Evolutionary conservation across 2,329 filamentous ascomycete genomes (phyloP).

Genomic region (Apiospora marii): DNA sequence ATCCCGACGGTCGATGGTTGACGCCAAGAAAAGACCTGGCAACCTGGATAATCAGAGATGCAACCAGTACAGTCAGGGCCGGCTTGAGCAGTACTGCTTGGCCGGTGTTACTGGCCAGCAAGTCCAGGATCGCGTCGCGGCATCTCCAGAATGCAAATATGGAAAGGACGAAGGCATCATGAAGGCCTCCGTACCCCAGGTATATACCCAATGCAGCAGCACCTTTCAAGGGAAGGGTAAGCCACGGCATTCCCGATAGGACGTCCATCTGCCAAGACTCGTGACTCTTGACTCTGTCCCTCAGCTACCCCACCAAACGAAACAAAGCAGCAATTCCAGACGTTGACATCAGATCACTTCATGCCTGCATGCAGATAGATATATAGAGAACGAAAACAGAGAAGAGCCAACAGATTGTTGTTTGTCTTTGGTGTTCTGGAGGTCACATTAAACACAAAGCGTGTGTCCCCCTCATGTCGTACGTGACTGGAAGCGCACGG

Average conservation of each 20-base stretch:
- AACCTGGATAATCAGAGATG: slow-evolving; percentile 11
- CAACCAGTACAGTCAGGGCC: not conserved
- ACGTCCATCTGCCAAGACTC: slow-evolving; percentile 25
- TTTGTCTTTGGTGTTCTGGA: not conserved
- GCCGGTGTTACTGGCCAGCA: not conserved
- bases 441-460: not conserved
- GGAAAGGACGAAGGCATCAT: slow-evolving; percentile 31
- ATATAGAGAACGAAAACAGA: not conserved
- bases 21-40: slow-evolving; percentile 17
- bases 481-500: not conserved
- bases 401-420: not conserved
- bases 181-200: slow-evolving; percentile 29
- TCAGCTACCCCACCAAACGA: not conserved
- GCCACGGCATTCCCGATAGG: slow-evolving; percentile 27
- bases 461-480: not conserved
- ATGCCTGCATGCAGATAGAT: not conserved
- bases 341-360: slow-evolving; percentile 11
- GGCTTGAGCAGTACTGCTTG: slow-evolving; percentile 1
- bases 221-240: slow-evolving; percentile 28
- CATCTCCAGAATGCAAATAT: slow-evolving; percentile 29
- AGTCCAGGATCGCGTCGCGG: slow-evolving; percentile 19
- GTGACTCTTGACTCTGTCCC: slow-evolving; percentile 4
- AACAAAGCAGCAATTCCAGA: not conserved
- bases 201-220: slow-evolving; percentile 31
- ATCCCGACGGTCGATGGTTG: slow-evolving; percentile 27